Conservation (phyloP, 2,329 filamentous ascomycete species). For the Fusarium sp. region DNA sequence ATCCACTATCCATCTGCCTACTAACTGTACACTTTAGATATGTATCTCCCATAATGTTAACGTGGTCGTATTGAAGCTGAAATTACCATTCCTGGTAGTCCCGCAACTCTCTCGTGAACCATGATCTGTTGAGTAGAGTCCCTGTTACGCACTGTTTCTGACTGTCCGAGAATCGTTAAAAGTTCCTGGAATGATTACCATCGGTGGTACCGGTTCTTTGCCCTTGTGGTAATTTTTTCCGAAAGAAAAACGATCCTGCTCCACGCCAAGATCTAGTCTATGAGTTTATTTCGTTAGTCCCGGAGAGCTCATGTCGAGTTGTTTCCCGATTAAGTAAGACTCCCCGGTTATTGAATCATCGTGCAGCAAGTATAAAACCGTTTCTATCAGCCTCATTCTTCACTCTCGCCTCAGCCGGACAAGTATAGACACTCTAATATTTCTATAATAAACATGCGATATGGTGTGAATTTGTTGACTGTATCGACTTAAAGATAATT, state of each 20-base stretch:
- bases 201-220: conserved; percentile 4
- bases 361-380: conserved; percentile 5
- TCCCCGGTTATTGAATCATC: conserved; percentile 24
- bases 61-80: neutral
- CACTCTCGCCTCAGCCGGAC: neutral
- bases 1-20: neutral
- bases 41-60: neutral
- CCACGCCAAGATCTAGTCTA: conserved; percentile 1
- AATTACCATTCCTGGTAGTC: neutral
- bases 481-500: too few relatives aligned
- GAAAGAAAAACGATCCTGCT: conserved; percentile 6
- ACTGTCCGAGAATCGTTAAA: conserved; percentile 11
- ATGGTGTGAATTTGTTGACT: too few relatives aligned
- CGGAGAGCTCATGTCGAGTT: conserved; percentile 21
- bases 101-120: neutral
- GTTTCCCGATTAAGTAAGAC: conserved; percentile 22
- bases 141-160: neutral
- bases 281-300: conserved; percentile 29
- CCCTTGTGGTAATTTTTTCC: conserved; percentile 41
- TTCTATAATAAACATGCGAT: neutral
- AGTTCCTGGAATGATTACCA: conserved; percentile 7
- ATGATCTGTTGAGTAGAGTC: neutral
- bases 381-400: conserved; percentile 1
- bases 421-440: neutral
- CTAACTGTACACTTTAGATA: conserved; percentile 5